Evolutionary conservation across 2,329 filamentous ascomycete species (phyloP).

Genomic region (Aspergillus thermomutatus): DNA sequence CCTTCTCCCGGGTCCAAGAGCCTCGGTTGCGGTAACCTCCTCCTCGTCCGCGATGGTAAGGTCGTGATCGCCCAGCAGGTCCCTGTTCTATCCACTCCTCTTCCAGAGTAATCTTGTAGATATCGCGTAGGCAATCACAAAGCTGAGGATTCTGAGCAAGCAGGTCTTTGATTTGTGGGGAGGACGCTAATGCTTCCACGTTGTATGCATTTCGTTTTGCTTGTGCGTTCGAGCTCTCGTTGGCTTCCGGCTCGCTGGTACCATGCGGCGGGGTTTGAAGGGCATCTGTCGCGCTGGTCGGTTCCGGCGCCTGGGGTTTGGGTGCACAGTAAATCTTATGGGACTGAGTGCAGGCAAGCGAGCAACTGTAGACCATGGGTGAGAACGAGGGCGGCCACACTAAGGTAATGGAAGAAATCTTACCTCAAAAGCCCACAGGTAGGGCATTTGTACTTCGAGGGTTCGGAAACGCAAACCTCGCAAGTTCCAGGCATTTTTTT

Average conservation of each 20-base stretch:
- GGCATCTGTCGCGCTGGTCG: conserved; percentile 10
- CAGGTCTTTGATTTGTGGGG: conserved; percentile 35
- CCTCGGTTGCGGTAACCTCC: conserved; percentile 28
- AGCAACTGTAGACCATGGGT: conserved; percentile 36
- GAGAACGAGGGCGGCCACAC: not conserved
- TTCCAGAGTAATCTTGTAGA: conserved; percentile 40
- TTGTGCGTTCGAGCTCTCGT: conserved; percentile 1
- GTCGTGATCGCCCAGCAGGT: conserved; percentile 20
- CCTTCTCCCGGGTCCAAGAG: conserved; percentile 41
- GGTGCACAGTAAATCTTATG: conserved; percentile 44
- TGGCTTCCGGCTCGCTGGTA: conserved; percentile 5
- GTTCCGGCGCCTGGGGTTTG: conserved; percentile 18
- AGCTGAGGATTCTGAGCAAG: conserved; percentile 39
- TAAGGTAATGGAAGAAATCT: not conserved
- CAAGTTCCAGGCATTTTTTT: conserved; percentile 31
- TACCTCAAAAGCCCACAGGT: conserved; percentile 39
- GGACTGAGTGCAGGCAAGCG: conserved; percentile 43
- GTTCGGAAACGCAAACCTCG: conserved; percentile 37
- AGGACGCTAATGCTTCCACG: conserved; percentile 21
- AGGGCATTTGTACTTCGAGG: conserved; percentile 40
- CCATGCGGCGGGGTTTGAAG: conserved; percentile 7
- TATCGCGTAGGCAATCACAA: conserved; percentile 38
- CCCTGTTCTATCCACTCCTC: conserved; percentile 38
- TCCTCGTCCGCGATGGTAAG: conserved; percentile 24
- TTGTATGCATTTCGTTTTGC: conserved; percentile 5